phyloP scores from a whole-genome alignment of 495 filamentous ascomycete species.

The Podospora conica region DNA sequence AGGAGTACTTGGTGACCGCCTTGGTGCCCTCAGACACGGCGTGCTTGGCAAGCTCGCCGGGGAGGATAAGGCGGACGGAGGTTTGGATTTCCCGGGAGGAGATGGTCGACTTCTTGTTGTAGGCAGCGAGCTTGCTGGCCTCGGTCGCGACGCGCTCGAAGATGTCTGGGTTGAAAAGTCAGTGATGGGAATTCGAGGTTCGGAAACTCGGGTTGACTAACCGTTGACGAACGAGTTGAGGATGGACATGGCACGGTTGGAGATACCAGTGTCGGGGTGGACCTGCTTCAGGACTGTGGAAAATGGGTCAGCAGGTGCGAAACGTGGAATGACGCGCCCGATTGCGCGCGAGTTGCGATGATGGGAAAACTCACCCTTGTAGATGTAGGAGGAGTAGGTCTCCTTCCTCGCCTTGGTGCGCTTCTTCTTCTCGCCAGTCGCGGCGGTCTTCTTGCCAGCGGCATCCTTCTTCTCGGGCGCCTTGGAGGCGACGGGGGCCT shows the following conservation, averaged over 20 bases:
- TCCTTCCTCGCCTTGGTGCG: slow-evolving; percentile 99
- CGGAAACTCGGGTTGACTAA: slow-evolving; percentile 42
- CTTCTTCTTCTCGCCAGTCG: slow-evolving; percentile 99
- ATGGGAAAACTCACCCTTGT: slow-evolving; percentile 75
- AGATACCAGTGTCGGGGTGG: slow-evolving; percentile 99
- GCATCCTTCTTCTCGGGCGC: slow-evolving; percentile 97
- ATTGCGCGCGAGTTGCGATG: background rate
- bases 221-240: slow-evolving; percentile 99
- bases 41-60: slow-evolving; percentile 98
- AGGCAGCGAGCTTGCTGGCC: slow-evolving; percentile 96
- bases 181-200: slow-evolving; percentile 21
- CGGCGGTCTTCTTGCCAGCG: slow-evolving; percentile 94
- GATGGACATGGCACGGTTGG: slow-evolving; percentile 99
- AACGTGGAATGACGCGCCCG: slow-evolving; percentile 5
- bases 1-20: slow-evolving; percentile 99
- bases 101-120: slow-evolving; percentile 99
- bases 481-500: slow-evolving; percentile 76
- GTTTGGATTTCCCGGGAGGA: slow-evolving; percentile 99
- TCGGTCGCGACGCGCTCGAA: slow-evolving; percentile 99
- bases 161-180: slow-evolving; percentile 60
- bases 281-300: slow-evolving; percentile 93
- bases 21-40: slow-evolving; percentile 99
- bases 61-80: slow-evolving; percentile 94
- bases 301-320: slow-evolving; percentile 14
- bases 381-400: slow-evolving; percentile 99